Base-by-base conservation (phyloP, 1,139 yeast genomes). In the Kodamaea plutei region DNA sequence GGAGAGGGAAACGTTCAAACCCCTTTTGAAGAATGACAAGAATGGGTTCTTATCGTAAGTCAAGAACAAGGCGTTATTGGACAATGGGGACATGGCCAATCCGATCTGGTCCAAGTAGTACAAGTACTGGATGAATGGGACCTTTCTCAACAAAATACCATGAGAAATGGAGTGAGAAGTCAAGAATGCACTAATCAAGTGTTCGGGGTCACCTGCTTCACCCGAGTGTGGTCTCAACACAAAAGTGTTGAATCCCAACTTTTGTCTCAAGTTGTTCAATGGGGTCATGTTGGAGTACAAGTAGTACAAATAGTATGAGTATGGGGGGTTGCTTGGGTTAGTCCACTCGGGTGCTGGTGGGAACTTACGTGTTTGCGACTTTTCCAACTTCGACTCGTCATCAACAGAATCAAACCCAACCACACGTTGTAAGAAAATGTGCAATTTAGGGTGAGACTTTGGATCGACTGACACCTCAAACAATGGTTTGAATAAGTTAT, bases 151-250 rank as follows among this genome's bases (percentile, higher is more conserved):
- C 38, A 89, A 60, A 39, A 93, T 93, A 37, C 99, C 99, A 53
- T 93, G 99, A 26, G 95, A 85, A 40, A 91, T 93, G 32, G 94
- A 85, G 50, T 91, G 94, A 1, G 96, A 79, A 0, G 94, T 78
- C 49, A 93, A 62, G 50, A 84, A 93, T 1, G 98, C 93, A 34
- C 91, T 74, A 26, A 89, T 87, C 53, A 93, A 70, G 61, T 93
- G 98, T 49, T 89, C 97, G 1, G 98, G 96, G 50, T 93, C 97
- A 33, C 99, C 99, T 5, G 98, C 99, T 59, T 93, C 99, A 42
- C 99, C 99, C 48, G 96, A 85, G 56, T 93, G 99, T 2, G 99
- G 99, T 49, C 98, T 76, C 46, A 93, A 66, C 12, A 87, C 94
- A 58, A 93, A 81, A 0, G 97, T 89, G 53, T 85, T 89, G 59